Evolutionary conservation across 768 basidiomycete genomes (phyloP).

Genomic region (Kwoniella dejecticola): DNA sequence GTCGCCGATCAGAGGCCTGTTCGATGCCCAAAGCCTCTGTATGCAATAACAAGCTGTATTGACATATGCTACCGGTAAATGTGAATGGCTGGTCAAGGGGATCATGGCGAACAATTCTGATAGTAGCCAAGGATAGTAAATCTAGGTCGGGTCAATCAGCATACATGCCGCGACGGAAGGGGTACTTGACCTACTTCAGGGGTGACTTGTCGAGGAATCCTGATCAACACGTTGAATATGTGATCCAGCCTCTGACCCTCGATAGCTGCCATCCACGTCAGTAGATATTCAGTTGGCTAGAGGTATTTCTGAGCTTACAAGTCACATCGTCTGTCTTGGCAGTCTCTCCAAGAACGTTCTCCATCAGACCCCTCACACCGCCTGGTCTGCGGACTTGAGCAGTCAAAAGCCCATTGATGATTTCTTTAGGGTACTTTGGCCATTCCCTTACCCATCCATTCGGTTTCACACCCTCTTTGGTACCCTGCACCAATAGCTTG

Average conservation of each 20-base stretch:
- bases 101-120: slow-evolving; percentile 26
- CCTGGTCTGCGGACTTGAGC: slow-evolving; percentile 33
- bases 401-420: slow-evolving; percentile 30
- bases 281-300: not conserved
- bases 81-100: slow-evolving; percentile 10
- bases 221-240: slow-evolving; percentile 65
- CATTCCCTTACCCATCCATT: slow-evolving; percentile 29
- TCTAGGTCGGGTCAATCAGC: slow-evolving; percentile 12
- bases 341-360: slow-evolving; percentile 38
- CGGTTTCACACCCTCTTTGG: slow-evolving; percentile 6
- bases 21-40: slow-evolving; percentile 14
- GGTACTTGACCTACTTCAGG: slow-evolving; percentile 55
- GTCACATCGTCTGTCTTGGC: slow-evolving; percentile 20
- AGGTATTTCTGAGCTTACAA: slow-evolving; percentile 12
- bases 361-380: slow-evolving; percentile 40
- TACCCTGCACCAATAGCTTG: slow-evolving; percentile 13
- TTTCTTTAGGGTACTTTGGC: slow-evolving; percentile 30
- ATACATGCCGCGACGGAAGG: not conserved
- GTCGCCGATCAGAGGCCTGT: slow-evolving; percentile 14
- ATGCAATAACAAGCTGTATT: slow-evolving; percentile 35
- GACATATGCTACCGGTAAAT: slow-evolving; percentile 23
- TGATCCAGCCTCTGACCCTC: slow-evolving; percentile 66
- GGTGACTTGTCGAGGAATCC: slow-evolving; percentile 65
- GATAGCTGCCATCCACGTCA: slow-evolving; percentile 25
- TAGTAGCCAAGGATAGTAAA: slow-evolving; percentile 23